phyloP scores from a whole-genome alignment of 352 stramenopile genomes.

The Aphanomyces invadans region DNA sequence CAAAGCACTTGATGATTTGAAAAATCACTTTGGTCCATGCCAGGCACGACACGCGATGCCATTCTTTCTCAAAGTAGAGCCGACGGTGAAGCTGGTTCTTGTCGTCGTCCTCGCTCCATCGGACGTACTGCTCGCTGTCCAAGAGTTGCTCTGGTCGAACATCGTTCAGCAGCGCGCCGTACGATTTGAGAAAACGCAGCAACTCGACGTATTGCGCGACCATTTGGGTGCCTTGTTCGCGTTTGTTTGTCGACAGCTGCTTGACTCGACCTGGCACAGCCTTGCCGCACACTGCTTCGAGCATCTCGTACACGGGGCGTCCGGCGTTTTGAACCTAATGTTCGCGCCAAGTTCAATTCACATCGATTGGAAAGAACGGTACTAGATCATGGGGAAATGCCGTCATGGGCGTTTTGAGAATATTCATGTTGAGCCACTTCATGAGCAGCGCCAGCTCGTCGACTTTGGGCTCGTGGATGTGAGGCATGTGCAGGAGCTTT shows the following conservation, averaged over 20 bases:
- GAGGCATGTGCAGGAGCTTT: slow-evolving; percentile 11
- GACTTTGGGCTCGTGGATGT: slow-evolving; percentile 10
- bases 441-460: slow-evolving; percentile 36
- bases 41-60: slow-evolving; percentile 34
- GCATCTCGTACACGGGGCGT: slow-evolving; percentile 69
- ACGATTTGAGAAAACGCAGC: slow-evolving; percentile 87
- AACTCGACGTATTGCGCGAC: slow-evolving; percentile 76
- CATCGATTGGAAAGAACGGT: too few relatives aligned
- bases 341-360: too few relatives aligned
- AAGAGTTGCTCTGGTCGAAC: slow-evolving; percentile 77
- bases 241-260: slow-evolving; percentile 31
- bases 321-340: slow-evolving; percentile 1
- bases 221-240: slow-evolving; percentile 49
- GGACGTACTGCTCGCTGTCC: slow-evolving; percentile 69
- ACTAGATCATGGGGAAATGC: slow-evolving; percentile 33
- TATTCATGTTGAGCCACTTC: slow-evolving; percentile 83
- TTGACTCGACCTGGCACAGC: slow-evolving; percentile 47
- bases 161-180: slow-evolving; percentile 86
- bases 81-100: slow-evolving; percentile 32
- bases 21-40: slow-evolving; percentile 86
- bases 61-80: slow-evolving; percentile 49
- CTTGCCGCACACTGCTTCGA: slow-evolving; percentile 87
- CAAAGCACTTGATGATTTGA: slow-evolving; percentile 90
- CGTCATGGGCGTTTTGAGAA: slow-evolving; percentile 51
- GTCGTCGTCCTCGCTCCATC: slow-evolving; percentile 50